These are phyloP conservation scores for Ceratopteris richardii DNA, from an alignment of 75 land plant species.

Conservation along the genomic window DNA sequence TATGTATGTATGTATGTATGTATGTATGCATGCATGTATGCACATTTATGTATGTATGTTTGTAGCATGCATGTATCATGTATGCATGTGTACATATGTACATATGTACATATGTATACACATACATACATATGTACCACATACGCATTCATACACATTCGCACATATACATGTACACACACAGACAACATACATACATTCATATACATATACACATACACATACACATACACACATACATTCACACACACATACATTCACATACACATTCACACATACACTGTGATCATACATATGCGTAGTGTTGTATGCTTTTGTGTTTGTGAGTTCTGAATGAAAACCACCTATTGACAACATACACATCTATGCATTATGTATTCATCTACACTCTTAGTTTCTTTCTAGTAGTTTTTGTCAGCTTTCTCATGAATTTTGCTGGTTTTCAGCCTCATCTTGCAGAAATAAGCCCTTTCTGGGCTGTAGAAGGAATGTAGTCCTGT, in stretches of 20 bases:
- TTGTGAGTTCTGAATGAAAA: background rate
- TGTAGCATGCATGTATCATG: too few species aligned
- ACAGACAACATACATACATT: background rate
- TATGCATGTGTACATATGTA: too few species aligned
- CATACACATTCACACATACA: background rate
- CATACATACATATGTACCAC: too few species aligned
- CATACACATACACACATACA: background rate
- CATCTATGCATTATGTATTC: too few species aligned
- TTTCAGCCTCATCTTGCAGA: background rate
- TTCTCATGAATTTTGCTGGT: too few species aligned
- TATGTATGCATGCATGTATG: too few species aligned
- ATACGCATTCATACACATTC: too few species aligned
- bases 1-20: background rate
- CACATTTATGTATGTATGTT: too few species aligned
- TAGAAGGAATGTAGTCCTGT: background rate
- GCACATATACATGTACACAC: background rate
- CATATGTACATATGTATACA: too few species aligned
- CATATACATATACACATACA: too few species aligned
- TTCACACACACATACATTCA: background rate
- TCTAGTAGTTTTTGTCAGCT: too few species aligned
- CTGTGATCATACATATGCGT: background rate
- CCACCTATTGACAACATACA: background rate
- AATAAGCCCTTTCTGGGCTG: background rate
- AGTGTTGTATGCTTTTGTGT: background rate
- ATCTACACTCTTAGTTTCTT: too few species aligned